These are phyloP conservation scores for Tetrapisispora iriomotensis DNA, from an alignment of 805 yeast genomes.

Conservation along the genomic window DNA sequence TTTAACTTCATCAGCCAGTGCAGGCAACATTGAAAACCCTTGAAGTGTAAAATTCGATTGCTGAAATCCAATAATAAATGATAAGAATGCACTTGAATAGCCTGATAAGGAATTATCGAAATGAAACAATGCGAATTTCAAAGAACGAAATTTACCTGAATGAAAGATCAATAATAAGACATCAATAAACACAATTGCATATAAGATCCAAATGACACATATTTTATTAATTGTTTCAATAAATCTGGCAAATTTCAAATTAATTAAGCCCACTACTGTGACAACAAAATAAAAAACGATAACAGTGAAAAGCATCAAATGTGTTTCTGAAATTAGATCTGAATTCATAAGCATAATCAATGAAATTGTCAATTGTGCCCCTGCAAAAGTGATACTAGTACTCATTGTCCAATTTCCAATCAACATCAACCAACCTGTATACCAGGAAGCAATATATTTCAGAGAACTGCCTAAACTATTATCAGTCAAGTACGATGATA, in stretches of 20 bases:
- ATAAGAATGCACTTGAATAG: conserved; percentile 53
- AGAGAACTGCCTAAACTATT: conserved; percentile 23
- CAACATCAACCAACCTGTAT: conserved; percentile 65
- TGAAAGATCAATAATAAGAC: conserved; percentile 48
- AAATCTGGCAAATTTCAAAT: conserved; percentile 47
- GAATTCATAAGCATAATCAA: conserved; percentile 53
- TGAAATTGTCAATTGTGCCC: conserved; percentile 62
- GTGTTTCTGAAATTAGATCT: conserved; percentile 41
- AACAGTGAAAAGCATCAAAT: conserved; percentile 43
- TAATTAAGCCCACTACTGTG: conserved; percentile 50
- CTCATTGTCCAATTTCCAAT: conserved; percentile 75
- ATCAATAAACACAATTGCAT: conserved; percentile 60
- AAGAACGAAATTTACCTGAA: conserved; percentile 45
- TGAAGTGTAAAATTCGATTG: conserved; percentile 71
- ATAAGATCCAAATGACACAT: conserved; percentile 69
- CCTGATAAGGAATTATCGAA: conserved; percentile 70
- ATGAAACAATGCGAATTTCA: conserved; percentile 49
- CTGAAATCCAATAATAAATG: conserved; percentile 69
- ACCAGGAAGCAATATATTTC: conserved; percentile 58
- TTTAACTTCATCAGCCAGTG: conserved; percentile 75
- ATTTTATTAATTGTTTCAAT: conserved; percentile 55
- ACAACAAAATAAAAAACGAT: conserved; percentile 48
- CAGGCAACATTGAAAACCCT: conserved; percentile 74
- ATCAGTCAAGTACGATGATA: conserved; percentile 38
- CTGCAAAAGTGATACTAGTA: conserved; percentile 63